Evolutionary conservation across 2,329 filamentous ascomycete species (phyloP), one percentile per base, ranked within the genome.

Genomic region (Scedosporium apiospermum): DNA sequence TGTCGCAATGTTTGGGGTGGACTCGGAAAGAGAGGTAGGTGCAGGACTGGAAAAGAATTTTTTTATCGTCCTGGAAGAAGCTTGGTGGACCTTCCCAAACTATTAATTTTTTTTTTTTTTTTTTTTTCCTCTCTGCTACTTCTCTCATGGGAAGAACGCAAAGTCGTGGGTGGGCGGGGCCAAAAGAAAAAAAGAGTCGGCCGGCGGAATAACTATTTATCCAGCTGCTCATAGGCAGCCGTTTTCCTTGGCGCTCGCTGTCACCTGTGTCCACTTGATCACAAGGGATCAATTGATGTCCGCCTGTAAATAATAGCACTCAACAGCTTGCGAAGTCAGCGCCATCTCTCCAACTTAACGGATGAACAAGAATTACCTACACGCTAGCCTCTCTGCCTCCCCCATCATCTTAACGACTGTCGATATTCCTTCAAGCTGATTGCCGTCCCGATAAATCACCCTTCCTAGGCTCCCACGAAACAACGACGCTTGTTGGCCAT

Each of bases 11-110:
- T 59, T 26, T 59, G 34, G 57, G 60, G 42, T 62, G 49, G 27
- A 21, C 46, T 44, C 34, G 34, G 21, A 23, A 21, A 14, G 57
- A 46, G 16, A 42, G 49, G 30, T 27, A 62, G 51, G 51, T 30
- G 38, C 60, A 41, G 53, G 49, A 49, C 27, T 57, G 21, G 60
- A 44, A 62, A 58, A 62, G 60, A 62, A 62, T 51, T 62, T 62
- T 62, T 62, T 58, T 42, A 30, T 23, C 21, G 10, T 59, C 18
- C 12, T 27, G 21, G 51, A 16, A 55, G 38, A 26, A 57, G 60
- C 60, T 62, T 41, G 53, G 60, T 58, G 60, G 60, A 62, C 41
- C 60, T 62, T 55, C 30, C 16, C n/a, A 38, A 38, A 38, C 34
- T 58, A 38, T 58, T 27, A 41, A 34, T 27, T 46, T 57, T 58